Evolutionary conservation across 768 basidiomycete genomes (phyloP).

Genomic region (Macrolepiota albuminosa): DNA sequence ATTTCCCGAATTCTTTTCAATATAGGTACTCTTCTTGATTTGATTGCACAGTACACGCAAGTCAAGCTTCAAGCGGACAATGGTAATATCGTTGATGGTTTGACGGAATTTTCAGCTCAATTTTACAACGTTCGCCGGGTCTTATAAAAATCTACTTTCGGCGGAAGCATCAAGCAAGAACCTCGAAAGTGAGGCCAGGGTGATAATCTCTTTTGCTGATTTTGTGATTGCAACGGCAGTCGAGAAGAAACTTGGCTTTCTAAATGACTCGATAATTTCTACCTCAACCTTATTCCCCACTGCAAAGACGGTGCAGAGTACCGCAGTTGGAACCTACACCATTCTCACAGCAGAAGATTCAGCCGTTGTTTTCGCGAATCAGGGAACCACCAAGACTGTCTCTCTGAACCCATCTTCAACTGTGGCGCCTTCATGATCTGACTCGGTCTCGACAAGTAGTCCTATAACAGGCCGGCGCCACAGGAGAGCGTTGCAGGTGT

Average conservation of each 20-base stretch:
- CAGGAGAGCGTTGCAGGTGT: neutral
- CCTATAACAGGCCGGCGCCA: neutral
- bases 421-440: neutral
- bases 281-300: neutral
- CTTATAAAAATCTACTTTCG: neutral
- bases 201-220: neutral
- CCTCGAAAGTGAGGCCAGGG: conserved; percentile 4
- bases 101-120: neutral
- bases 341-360: conserved; percentile 11
- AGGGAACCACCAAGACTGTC: conserved; percentile 9
- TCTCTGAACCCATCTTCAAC: conserved; percentile 3
- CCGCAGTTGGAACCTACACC: conserved; percentile 8
- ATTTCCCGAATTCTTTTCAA: neutral
- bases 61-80: conserved; percentile 5
- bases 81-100: neutral
- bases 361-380: conserved; percentile 7
- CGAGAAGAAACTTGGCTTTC: conserved; percentile 7
- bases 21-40: conserved; percentile 9
- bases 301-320: neutral
- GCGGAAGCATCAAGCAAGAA: conserved; percentile 7
- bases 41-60: conserved; percentile 13
- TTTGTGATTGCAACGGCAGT: neutral
- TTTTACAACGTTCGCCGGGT: neutral
- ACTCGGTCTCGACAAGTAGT: neutral
- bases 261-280: neutral